These are phyloP conservation scores for Funneliformis caledonium DNA, from an alignment of 371 early-diverging fungal species.

Conservation along the genomic window DNA sequence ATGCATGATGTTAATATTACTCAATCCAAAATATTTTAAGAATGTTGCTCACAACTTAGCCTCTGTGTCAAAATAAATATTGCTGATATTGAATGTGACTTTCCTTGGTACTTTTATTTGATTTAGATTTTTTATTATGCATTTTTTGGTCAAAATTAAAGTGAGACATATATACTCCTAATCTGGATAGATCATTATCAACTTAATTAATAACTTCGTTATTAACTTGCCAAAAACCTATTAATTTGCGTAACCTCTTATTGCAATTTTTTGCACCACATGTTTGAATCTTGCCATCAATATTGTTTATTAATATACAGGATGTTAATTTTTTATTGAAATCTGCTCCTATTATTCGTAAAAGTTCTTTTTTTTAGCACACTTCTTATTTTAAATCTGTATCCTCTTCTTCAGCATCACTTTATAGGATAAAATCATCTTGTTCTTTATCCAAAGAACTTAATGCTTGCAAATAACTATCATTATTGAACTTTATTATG, in stretches of 20 bases:
- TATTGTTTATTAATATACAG: too few species aligned
- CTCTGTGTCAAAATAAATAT: neutral
- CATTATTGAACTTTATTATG: neutral
- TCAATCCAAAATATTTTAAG: constrained; percentile 1
- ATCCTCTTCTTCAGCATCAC: neutral
- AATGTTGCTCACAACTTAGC: neutral
- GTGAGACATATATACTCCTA: neutral
- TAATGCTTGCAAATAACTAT: neutral
- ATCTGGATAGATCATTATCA: neutral
- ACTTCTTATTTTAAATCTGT: neutral
- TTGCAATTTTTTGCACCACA: too few species aligned
- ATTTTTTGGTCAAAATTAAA: neutral
- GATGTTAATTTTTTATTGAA: too few species aligned
- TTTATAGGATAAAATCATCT: neutral
- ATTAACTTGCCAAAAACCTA: neutral
- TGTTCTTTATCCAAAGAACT: neutral
- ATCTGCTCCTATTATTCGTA: too few species aligned
- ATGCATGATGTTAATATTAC: neutral
- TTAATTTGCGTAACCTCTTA: neutral
- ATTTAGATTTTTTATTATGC: neutral
- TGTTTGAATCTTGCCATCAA: too few species aligned
- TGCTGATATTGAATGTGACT: neutral
- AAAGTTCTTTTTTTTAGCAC: neutral
- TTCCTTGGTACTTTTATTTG: neutral
- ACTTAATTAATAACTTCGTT: neutral